Evolutionary conservation across 805 yeast species (phyloP), one percentile per base, ranked within the genome.

Genomic region (Ogataea paraovalis): DNA sequence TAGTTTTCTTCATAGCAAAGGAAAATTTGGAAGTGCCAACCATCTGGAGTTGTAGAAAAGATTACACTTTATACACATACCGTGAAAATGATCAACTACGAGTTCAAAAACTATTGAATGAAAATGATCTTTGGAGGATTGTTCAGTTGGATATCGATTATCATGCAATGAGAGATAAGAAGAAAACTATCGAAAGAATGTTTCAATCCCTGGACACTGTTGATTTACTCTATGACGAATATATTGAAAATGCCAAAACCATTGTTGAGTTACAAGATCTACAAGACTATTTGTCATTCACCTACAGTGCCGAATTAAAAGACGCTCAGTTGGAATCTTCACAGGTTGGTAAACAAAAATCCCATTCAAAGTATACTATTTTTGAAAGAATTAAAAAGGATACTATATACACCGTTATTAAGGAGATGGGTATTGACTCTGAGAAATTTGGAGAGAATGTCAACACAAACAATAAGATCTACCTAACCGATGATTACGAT

Each of bases 41-140:
- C 59, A 90, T 94, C 51, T 90, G 96, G 87, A 86, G 90, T 22
- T 96, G 90, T 62, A 86, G 98, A 65, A 87, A 96, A 68, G 98
- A 94, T 66, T 89, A 87, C 62, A 72, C 89, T 18, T 70, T 87
- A 50, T 73, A 73, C 57, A 77, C 87, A 9, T 75, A 75, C 38
- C 57, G 62, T 25, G 65, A 58, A 40, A 65, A 65, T 34, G 71
- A 66, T 14, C 75, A 73, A 36, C 73, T 79, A 20, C 55, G 52
- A 43, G 79, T 78, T 12, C 78, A 72, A 53, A 78, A 76, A 52
- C 65, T 83, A 42, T 69, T 87, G 47, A 78, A 73, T 46, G 95
- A 86, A 67, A 91, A 88, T 67, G 97, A 91, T 63, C 71, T 94
- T 51, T 94, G 99, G 99, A 79, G 91, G 61, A 84, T 92, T 53